Conservation (phyloP, 495 filamentous ascomycete genomes). For the Talaromyces ruber region DNA sequence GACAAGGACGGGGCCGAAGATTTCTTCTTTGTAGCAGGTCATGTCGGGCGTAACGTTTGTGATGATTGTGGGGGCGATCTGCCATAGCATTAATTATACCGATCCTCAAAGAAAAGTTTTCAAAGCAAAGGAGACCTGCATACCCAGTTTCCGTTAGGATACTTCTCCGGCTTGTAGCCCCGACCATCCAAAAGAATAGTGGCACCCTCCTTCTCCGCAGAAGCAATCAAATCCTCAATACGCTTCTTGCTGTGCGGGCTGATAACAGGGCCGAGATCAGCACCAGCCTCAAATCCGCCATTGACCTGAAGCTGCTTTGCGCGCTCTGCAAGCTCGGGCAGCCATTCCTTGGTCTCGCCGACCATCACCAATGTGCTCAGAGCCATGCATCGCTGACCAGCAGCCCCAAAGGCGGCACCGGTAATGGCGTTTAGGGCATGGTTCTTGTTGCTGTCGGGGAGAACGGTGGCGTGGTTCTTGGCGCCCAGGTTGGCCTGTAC, state of each 20-base stretch:
- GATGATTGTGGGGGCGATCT: constrained; percentile 88
- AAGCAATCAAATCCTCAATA: constrained; percentile 82
- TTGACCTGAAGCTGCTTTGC: constrained; percentile 86
- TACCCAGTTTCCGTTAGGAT: constrained; percentile 95
- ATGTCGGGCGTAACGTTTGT: constrained; percentile 84
- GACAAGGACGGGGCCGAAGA: constrained; percentile 93
- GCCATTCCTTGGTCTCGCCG: constrained; percentile 88
- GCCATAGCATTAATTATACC: not conserved
- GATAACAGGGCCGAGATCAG: constrained; percentile 96
- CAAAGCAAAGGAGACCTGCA: constrained; percentile 19
- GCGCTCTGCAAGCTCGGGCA: constrained; percentile 81
- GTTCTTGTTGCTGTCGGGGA: constrained; percentile 98
- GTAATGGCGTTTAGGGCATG: constrained; percentile 90
- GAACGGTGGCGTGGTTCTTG: constrained; percentile 95
- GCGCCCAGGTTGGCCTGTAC: constrained; percentile 98
- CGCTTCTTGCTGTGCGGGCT: constrained; percentile 83
- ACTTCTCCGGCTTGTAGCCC: constrained; percentile 79
- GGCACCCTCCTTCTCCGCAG: constrained; percentile 86
- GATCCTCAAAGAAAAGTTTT: not conserved
- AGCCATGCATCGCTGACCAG: constrained; percentile 97
- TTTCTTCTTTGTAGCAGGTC: constrained; percentile 93
- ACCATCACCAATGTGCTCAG: constrained; percentile 91
- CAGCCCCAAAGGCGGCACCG: constrained; percentile 92
- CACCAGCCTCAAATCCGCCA: constrained; percentile 88
- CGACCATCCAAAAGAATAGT: constrained; percentile 92